Evolutionary conservation across 345 rosid species (phyloP).

Genomic region (Eucalyptus curtisii): DNA sequence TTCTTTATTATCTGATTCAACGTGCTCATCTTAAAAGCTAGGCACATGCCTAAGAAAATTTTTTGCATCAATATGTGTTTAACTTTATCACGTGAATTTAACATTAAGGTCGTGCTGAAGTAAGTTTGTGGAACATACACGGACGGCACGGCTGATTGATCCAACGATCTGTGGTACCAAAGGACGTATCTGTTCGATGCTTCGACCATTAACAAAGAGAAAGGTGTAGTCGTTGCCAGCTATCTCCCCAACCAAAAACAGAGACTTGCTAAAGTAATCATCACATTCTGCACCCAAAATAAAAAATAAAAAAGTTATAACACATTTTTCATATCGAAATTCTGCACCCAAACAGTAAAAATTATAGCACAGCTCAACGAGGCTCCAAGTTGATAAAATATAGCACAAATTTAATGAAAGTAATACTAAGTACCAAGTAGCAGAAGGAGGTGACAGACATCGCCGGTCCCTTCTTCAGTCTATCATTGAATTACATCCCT

Average conservation of each 20-base stretch:
- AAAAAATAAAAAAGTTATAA: neutral
- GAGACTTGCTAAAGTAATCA: conserved; percentile 28
- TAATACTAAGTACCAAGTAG: neutral
- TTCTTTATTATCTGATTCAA: neutral
- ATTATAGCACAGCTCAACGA: neutral
- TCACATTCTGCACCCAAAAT: conserved; percentile 24
- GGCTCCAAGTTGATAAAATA: neutral
- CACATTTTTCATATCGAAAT: neutral
- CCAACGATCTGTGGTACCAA: conserved; percentile 31
- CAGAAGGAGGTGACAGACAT: neutral
- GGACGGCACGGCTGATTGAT: conserved; percentile 1
- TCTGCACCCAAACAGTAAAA: neutral
- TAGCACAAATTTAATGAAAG: neutral
- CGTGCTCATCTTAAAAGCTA: neutral
- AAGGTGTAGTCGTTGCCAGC: conserved; percentile 61
- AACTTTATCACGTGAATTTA: neutral
- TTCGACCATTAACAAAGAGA: conserved; percentile 19
- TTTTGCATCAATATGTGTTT: no score
- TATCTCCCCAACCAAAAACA: conserved; percentile 52
- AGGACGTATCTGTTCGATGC: conserved; percentile 9
- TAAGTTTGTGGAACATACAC: neutral
- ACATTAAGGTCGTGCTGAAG: neutral
- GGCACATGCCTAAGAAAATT: neutral
- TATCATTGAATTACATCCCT: no score
- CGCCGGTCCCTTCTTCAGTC: neutral